Percentiles rank a stretch among this genome's conserved stretches.
Conservation (phyloP, 805 yeast genomes). For the Candida chilensis region DNA sequence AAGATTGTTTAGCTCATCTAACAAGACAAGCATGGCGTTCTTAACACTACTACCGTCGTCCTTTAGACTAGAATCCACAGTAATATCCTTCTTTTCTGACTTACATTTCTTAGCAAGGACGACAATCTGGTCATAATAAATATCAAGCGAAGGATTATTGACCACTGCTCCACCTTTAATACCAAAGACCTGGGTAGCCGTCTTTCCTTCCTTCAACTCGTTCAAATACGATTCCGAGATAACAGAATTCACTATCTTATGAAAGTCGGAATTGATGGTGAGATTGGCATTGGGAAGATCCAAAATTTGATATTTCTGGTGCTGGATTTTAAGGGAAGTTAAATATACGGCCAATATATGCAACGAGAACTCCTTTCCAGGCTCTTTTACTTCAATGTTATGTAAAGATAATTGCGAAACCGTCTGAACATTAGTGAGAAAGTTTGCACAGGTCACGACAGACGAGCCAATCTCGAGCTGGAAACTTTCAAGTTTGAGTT, state of each 20-base stretch:
- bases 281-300: not conserved
- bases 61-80: not conserved
- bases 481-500: not conserved
- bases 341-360: not conserved
- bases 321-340: not conserved
- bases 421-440: too few species aligned
- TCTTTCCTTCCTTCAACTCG: too few species aligned
- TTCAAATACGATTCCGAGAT: too few species aligned
- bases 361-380: too few species aligned
- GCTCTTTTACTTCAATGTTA: too few species aligned
- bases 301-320: not conserved
- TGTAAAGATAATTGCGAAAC: too few species aligned
- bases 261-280: not conserved
- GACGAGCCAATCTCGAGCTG: too few species aligned
- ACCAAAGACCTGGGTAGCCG: too few species aligned
- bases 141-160: conserved; percentile 23
- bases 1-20: not conserved
- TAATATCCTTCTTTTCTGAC: not conserved
- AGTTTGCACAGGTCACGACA: too few species aligned
- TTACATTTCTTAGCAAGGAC: conserved; percentile 6
- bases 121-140: conserved; percentile 27
- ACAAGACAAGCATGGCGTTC: too few species aligned
- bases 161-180: not conserved
- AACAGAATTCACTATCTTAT: not conserved
- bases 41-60: not conserved